Percentiles rank a stretch among this genome's conserved stretches.
Conservation (phyloP, 164 flowering plant genomes). For the Nymphaea colorata region DNA sequence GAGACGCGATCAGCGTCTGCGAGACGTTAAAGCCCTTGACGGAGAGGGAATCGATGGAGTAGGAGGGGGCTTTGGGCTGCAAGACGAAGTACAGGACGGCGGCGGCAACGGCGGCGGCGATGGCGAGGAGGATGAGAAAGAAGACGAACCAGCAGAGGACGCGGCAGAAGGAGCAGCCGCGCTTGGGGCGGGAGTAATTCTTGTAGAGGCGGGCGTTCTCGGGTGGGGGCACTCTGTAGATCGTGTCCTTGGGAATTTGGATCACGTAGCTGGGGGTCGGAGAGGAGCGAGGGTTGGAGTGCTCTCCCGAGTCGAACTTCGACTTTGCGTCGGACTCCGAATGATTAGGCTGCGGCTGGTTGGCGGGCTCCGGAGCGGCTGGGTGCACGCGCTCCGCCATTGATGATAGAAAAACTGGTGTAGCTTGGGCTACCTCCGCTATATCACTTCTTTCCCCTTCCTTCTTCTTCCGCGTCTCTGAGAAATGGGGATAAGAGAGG, state of each 20-base stretch:
- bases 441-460: neutral
- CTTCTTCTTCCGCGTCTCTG: neutral
- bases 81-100: constrained; percentile 55
- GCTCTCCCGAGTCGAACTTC: neutral
- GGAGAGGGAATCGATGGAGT: constrained; percentile 39
- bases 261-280: constrained; percentile 66
- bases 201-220: constrained; percentile 38
- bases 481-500: too few species aligned
- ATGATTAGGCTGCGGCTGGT: neutral
- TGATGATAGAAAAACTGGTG: neutral
- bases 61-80: constrained; percentile 38
- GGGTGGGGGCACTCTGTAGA: constrained; percentile 73
- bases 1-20: constrained; percentile 27
- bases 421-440: neutral
- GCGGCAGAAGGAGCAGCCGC: constrained; percentile 25
- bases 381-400: constrained; percentile 15
- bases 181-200: constrained; percentile 11
- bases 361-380: neutral
- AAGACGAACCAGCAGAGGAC: constrained; percentile 36
- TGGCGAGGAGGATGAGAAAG: constrained; percentile 13
- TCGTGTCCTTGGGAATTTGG: constrained; percentile 78
- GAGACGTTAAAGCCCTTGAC: constrained; percentile 48
- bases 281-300: constrained; percentile 7
- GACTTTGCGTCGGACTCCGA: neutral
- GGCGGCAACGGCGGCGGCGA: constrained; percentile 35